Conservation (phyloP, 208 protist genomes). For the Leptomonas pyrrhocoris region DNA sequence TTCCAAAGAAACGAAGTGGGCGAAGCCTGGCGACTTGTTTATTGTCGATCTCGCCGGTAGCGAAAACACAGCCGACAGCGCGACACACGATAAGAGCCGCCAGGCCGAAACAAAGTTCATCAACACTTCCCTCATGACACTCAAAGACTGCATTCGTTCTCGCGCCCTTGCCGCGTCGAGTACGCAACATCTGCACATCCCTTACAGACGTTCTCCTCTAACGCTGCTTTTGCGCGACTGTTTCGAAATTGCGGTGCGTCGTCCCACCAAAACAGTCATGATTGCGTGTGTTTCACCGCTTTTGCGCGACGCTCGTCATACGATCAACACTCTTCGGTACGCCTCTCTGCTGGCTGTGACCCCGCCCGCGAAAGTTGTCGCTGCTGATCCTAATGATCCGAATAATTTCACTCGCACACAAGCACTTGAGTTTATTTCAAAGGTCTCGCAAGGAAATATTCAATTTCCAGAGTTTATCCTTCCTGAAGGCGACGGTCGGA, state of each 20-base stretch:
- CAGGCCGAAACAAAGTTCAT: constrained; percentile 90
- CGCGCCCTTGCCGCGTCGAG: constrained; percentile 73
- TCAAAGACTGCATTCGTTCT: constrained; percentile 90
- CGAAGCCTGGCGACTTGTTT: constrained; percentile 83
- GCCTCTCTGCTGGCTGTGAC: constrained; percentile 80
- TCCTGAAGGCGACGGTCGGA: constrained; percentile 86
- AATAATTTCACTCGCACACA: constrained; percentile 81
- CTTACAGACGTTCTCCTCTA: constrained; percentile 85
- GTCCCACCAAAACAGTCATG: constrained; percentile 89
- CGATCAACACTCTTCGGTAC: constrained; percentile 91
- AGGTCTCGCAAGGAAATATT: constrained; percentile 63
- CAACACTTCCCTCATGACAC: constrained; percentile 93
- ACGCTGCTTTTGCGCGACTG: constrained; percentile 89
- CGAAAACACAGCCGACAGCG: constrained; percentile 89
- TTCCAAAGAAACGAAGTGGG: constrained; percentile 82
- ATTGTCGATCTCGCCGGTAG: constrained; percentile 90
- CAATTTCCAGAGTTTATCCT: constrained; percentile 75
- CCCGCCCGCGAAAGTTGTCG: constrained; percentile 72
- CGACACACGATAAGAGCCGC: constrained; percentile 84
- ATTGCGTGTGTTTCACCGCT: constrained; percentile 92
- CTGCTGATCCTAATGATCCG: constrained; percentile 77
- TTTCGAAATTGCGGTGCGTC: constrained; percentile 89
- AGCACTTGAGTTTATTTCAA: constrained; percentile 70
- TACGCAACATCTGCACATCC: constrained; percentile 87
- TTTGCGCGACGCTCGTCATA: constrained; percentile 84